Evolutionary conservation across 805 yeast species (phyloP).

Genomic region (Candida piceae): DNA sequence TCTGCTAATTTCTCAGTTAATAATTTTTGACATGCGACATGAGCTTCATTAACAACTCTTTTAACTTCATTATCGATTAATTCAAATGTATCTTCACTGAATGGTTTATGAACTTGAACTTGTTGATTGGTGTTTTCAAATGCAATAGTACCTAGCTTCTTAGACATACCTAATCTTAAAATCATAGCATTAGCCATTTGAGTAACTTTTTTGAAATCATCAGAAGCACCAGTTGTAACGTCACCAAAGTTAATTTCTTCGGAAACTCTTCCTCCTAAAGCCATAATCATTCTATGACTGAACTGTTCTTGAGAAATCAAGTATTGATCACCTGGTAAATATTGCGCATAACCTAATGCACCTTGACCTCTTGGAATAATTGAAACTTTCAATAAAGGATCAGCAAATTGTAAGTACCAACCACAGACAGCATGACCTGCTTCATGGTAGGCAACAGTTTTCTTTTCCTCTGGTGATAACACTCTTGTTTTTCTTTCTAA

Average conservation of each 20-base stretch:
- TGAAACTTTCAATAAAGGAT: conserved; percentile 91
- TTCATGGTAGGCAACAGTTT: conserved; percentile 92
- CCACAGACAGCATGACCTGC: conserved; percentile 99
- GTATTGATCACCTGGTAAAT: conserved; percentile 89
- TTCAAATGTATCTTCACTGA: conserved; percentile 80
- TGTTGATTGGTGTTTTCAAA: conserved; percentile 66
- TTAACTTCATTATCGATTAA: conserved; percentile 80
- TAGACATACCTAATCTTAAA: conserved; percentile 85
- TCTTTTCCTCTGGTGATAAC: conserved; percentile 80
- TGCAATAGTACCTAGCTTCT: conserved; percentile 76
- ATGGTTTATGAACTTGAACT: conserved; percentile 56
- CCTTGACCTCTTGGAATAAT: conserved; percentile 97
- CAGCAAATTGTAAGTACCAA: conserved; percentile 88
- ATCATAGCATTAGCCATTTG: conserved; percentile 94
- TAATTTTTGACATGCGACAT: conserved; percentile 62
- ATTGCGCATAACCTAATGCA: conserved; percentile 96
- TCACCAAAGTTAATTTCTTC: conserved; percentile 89
- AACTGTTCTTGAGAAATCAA: conserved; percentile 71
- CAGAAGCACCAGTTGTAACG: conserved; percentile 95
- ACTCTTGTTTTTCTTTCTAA: conserved; percentile 85
- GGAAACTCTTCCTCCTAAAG: conserved; percentile 93
- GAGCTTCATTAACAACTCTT: conserved; percentile 70
- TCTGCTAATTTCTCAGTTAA: conserved; percentile 66
- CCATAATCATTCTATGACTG: conserved; percentile 88
- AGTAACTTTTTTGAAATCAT: conserved; percentile 94